Evolutionary conservation across 2,329 filamentous ascomycete species (phyloP), one percentile per base, ranked within the genome.

Genomic region (Dichotomopilus funicola): DNA sequence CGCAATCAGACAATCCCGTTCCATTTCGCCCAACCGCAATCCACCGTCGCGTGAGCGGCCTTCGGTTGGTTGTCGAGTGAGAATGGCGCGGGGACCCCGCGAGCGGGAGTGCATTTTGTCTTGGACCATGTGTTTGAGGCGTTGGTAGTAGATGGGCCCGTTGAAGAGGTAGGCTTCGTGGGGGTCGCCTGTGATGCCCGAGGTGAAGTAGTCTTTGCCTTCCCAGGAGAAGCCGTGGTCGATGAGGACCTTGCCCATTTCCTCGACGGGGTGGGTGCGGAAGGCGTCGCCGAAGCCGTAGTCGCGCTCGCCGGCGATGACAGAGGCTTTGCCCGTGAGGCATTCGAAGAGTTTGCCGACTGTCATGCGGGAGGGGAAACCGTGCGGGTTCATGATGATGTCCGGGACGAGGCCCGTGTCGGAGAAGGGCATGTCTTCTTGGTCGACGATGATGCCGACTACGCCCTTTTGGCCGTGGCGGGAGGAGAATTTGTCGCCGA

Each of bases 381-480:
- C 94, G 74, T 99, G 94, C 0, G 95, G 94, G 76, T 99, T 99
- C 94, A 99, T 99, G 82, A 99, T 99, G 63, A 99, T 96, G 72
- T 99, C 94, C 0, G 94, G 94, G n/a, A 85, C 87, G 62, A 99
- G 83, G 2, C 94, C 95, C 51, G 80, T 77, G 72, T 99, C 94
- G 38, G 88, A 88, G 74, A 99, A 99, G 0, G 94, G 94, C 84
- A 99, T 88, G 68, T 99, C 94, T 68, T 94, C 91, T 73, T 97
- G 92, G 60, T 96, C 89, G 13, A 92, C 91, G 56, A 99, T 96
- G 64, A 97, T 92, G 55, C 94, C 94, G 1, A 95, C 91, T 19
- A 97, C 94, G 75, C 94, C 94, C 72, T 99, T 99, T 68, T 99
- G 94, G 19, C 94, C 94, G 79, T 99, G 94, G 57, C 94, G 89